Conservation (phyloP, 2,329 filamentous ascomycete species). For the Thielaviopsis populi region DNA sequence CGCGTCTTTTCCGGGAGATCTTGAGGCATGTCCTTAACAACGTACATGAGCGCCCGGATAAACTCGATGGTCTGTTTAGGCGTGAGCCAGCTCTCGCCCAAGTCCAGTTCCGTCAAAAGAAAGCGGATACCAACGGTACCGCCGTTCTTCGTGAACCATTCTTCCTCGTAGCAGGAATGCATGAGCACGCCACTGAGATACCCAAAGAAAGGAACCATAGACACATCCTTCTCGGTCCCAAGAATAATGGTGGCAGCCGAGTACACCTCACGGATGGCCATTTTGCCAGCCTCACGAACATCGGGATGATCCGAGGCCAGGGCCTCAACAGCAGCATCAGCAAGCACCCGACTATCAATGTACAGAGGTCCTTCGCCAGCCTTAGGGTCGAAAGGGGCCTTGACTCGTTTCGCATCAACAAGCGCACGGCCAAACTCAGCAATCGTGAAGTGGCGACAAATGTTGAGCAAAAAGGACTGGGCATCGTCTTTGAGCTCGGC, state of each 20-base stretch:
- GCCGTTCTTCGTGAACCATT: conserved; percentile 96
- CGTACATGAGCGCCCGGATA: conserved; percentile 80
- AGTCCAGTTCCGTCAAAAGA: conserved; percentile 66
- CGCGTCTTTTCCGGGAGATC: conserved; percentile 86
- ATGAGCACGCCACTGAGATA: conserved; percentile 73
- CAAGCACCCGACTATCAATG: conserved; percentile 74
- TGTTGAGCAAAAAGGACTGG: conserved; percentile 56
- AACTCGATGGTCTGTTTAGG: conserved; percentile 68
- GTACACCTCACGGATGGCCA: conserved; percentile 62
- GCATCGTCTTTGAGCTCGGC: conserved; percentile 67
- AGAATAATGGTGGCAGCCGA: conserved; percentile 65
- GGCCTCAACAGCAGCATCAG: conserved; percentile 79
- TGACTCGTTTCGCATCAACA: conserved; percentile 60
- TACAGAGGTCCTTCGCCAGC: conserved; percentile 76
- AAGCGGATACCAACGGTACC: conserved; percentile 83
- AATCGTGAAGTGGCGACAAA: conserved; percentile 81
- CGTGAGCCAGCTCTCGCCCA: conserved; percentile 71
- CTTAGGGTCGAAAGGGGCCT: conserved; percentile 67
- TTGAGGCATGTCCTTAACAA: conserved; percentile 94
- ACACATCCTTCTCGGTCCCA: conserved; percentile 54
- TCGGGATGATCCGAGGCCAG: conserved; percentile 69
- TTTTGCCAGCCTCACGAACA: conserved; percentile 70
- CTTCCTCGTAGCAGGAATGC: conserved; percentile 91
- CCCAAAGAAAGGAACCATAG: conserved; percentile 69
- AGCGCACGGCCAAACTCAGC: conserved; percentile 80